phyloP scores from a whole-genome alignment of 345 rosid genomes.

The Isatis tinctoria region DNA sequence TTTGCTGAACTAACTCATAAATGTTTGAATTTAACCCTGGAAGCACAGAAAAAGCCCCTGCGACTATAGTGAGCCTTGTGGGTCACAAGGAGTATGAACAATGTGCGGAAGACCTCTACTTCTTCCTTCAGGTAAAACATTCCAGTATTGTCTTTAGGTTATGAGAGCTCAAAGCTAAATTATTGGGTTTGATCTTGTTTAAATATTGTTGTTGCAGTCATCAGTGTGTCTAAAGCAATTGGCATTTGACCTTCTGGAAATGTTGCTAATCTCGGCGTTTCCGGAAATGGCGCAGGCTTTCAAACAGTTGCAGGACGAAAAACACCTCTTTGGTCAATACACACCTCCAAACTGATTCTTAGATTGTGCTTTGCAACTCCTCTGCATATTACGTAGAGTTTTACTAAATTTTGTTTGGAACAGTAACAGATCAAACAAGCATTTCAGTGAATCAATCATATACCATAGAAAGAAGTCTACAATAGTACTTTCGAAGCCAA shows the following conservation, averaged over 20 bases:
- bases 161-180: not conserved
- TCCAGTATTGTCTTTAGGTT: not conserved
- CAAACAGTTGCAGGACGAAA: conserved; percentile 66
- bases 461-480: not conserved
- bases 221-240: conserved; percentile 73
- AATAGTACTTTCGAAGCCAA: conserved; percentile 5
- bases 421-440: not conserved
- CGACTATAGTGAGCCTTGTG: conserved; percentile 70
- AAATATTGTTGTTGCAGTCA: conserved; percentile 49
- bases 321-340: conserved; percentile 67
- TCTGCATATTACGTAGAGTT: not conserved
- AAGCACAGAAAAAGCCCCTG: conserved; percentile 79
- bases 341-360: conserved; percentile 34
- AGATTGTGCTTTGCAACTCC: not conserved
- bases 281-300: conserved; percentile 67
- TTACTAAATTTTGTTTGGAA: not conserved
- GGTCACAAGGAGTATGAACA: conserved; percentile 95
- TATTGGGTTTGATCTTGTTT: not conserved
- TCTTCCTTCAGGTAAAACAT: conserved; percentile 79
- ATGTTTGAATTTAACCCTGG: not conserved
- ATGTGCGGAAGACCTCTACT: conserved; percentile 85
- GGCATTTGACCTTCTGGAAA: conserved; percentile 73
- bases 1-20: not conserved
- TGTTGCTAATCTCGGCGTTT: conserved; percentile 64
- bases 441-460: not conserved